Evolutionary conservation across 1,284 basidiomycete species (phyloP).

Genomic region (Ustanciosporium gigantosporum): DNA sequence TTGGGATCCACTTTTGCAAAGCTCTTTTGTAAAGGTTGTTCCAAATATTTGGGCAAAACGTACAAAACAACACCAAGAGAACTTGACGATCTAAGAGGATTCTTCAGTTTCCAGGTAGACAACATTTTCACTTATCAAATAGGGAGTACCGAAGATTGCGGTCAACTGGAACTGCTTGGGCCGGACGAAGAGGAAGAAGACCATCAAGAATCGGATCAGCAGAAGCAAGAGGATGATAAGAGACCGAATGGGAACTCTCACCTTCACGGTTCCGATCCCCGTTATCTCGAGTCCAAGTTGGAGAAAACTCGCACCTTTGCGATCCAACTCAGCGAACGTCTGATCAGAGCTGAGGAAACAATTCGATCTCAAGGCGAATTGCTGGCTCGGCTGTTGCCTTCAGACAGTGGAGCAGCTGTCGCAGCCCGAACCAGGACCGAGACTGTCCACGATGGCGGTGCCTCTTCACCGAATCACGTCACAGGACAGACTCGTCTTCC

Average conservation of each 20-base stretch:
- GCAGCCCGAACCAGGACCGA: no score
- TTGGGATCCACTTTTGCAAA: slow-evolving; percentile 29
- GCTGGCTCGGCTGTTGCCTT: no score
- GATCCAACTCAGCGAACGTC: slow-evolving; percentile 23
- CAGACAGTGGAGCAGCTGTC: no score
- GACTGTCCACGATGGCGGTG: no score
- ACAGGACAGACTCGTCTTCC: no score
- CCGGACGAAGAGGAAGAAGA: neutral
- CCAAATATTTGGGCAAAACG: slow-evolving; percentile 18
- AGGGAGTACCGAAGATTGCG: slow-evolving; percentile 12
- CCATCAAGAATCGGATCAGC: neutral
- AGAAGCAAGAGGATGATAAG: neutral
- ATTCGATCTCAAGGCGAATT: no score
- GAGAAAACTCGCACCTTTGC: slow-evolving; percentile 27
- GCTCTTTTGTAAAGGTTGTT: slow-evolving; percentile 32
- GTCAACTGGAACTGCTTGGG: slow-evolving; percentile 6
- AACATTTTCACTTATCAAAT: slow-evolving; percentile 20
- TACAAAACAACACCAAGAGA: slow-evolving; percentile 39
- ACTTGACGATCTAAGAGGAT: slow-evolving; percentile 35
- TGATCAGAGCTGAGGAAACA: slow-evolving; percentile 27
- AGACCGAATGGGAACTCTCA: no score
- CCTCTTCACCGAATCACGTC: no score
- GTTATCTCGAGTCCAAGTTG: slow-evolving; percentile 11
- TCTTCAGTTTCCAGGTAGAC: slow-evolving; percentile 30
- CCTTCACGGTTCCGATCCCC: no score